Conservation (phyloP, 148 eudicot species). For the Mesembryanthemum crystallinum region DNA sequence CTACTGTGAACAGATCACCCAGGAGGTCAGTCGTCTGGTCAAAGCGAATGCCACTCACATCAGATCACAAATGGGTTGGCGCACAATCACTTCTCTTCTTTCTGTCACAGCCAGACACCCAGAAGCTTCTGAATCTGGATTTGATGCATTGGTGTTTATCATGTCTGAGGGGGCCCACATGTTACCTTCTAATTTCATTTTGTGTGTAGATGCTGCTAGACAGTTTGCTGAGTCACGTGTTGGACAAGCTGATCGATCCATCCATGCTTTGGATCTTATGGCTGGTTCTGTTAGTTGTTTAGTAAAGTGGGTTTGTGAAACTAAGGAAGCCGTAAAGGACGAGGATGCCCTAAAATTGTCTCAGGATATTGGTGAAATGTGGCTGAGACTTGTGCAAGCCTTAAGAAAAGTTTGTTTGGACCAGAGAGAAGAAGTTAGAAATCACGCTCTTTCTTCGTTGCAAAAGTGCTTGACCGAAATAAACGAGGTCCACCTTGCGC, state of each 20-base stretch:
- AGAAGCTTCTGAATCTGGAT: conserved; percentile 79
- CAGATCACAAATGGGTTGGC: conserved; percentile 83
- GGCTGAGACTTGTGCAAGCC: conserved; percentile 79
- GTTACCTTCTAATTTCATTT: conserved; percentile 62
- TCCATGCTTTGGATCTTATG: conserved; percentile 68
- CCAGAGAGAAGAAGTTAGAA: conserved; percentile 77
- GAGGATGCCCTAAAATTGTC: conserved; percentile 54
- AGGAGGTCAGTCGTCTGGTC: conserved; percentile 78
- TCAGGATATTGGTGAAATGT: conserved; percentile 79
- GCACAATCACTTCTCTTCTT: conserved; percentile 67
- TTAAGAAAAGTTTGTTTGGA: conserved; percentile 79
- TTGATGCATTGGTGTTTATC: conserved; percentile 59
- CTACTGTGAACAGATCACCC: conserved; percentile 88
- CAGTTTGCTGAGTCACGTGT: conserved; percentile 81
- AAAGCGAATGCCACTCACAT: conserved; percentile 84
- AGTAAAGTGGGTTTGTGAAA: conserved; percentile 48
- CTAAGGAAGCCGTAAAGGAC: conserved; percentile 47
- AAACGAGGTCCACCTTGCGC: conserved; percentile 46
- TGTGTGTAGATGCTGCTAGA: conserved; percentile 60
- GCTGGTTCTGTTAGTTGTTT: conserved; percentile 57
- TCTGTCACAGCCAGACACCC: conserved; percentile 75
- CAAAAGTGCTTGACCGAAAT: conserved; percentile 56
- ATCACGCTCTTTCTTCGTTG: conserved; percentile 58
- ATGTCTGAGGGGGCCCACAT: conserved; percentile 74
- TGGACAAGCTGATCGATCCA: conserved; percentile 61